Base-by-base conservation (phyloP, 768 basidiomycete genomes). In the Mycena pura region DNA sequence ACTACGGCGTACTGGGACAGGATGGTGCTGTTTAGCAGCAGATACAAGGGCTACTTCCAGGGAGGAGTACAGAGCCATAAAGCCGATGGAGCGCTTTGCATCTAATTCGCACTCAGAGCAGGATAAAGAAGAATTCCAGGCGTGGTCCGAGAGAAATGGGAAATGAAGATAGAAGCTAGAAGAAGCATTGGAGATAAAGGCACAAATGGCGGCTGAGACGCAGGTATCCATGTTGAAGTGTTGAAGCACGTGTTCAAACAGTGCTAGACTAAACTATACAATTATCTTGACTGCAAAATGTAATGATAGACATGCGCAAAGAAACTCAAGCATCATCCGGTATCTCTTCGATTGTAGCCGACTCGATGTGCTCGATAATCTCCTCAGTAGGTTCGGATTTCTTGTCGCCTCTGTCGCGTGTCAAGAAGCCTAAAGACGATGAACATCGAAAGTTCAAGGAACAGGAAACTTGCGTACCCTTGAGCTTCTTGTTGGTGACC, bases 401-500 rank as follows among this genome's bases (percentile, higher is more conserved):
- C 44, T 63, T 60, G 11, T 48, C 46, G 21, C 32, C 57, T 31
- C 59, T 66, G 36, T 63, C 59, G 6, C 57, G 47, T 3, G 15
- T 84, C 53, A 87, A 72, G 73, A 86, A 87, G 34, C 86, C 86
- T 87, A 52, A 3, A 49, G 31, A 14, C 11, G 28, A 17, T 62
- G 34, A 62, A 36, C n/a, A 55, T 17, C 44, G 22, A 45, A 1
- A 19, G 22, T 22, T 5, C 8, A 1, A 24, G 10, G n/a, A 27
- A 15, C 19, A 32, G 14, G 17, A 11, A 34, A 3, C 10, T 22
- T 22, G 39, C 65, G 40, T 60, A 90, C 92, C 93, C 79, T 88
- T 90, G 71, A 93, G 77, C 72, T 90, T 93, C 70, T 88, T 79
- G 60, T 87, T 88, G 63, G 87, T 82, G 0, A 71, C 82, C 63